Evolutionary conservation across 345 rosid species (phyloP).

Genomic region (Eucalyptus brandiana): DNA sequence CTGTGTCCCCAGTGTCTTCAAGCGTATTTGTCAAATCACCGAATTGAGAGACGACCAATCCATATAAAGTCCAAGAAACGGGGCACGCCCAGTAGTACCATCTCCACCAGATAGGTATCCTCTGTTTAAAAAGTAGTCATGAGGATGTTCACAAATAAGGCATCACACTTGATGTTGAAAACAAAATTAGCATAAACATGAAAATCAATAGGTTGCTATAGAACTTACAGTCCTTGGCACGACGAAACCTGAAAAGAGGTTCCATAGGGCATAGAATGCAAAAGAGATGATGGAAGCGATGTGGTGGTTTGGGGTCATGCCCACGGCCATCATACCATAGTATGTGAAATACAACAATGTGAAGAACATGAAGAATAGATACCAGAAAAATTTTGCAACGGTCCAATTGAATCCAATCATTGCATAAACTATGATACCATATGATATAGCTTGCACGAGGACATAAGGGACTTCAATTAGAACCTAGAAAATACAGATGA

Average conservation of each 20-base stretch:
- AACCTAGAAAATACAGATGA: not conserved
- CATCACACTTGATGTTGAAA: not conserved
- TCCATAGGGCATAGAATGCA: slow-evolving; percentile 25
- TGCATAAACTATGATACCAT: slow-evolving; percentile 16
- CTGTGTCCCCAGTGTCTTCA: not conserved
- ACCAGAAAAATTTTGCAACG: slow-evolving; percentile 28
- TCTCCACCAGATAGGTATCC: slow-evolving; percentile 35
- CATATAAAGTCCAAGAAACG: slow-evolving; percentile 23
- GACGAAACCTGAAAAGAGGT: slow-evolving; percentile 32
- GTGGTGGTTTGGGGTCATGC: slow-evolving; percentile 28
- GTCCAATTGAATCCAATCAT: slow-evolving; percentile 37
- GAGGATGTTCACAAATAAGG: not conserved
- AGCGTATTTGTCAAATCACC: slow-evolving; percentile 1
- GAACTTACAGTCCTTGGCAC: slow-evolving; percentile 21
- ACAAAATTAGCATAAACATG: not conserved
- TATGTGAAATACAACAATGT: slow-evolving; percentile 33
- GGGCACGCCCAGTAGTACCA: slow-evolving; percentile 37
- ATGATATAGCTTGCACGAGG: slow-evolving; percentile 8
- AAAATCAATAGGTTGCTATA: not conserved
- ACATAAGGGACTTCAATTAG: slow-evolving; percentile 26
- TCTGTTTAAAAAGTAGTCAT: not conserved
- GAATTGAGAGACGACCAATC: slow-evolving; percentile 20
- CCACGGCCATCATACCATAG: slow-evolving; percentile 35
- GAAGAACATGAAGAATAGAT: slow-evolving; percentile 30
- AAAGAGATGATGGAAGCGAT: slow-evolving; percentile 15